Conservation (phyloP, 495 filamentous ascomycete species). For the Talaromyces adpressus region DNA sequence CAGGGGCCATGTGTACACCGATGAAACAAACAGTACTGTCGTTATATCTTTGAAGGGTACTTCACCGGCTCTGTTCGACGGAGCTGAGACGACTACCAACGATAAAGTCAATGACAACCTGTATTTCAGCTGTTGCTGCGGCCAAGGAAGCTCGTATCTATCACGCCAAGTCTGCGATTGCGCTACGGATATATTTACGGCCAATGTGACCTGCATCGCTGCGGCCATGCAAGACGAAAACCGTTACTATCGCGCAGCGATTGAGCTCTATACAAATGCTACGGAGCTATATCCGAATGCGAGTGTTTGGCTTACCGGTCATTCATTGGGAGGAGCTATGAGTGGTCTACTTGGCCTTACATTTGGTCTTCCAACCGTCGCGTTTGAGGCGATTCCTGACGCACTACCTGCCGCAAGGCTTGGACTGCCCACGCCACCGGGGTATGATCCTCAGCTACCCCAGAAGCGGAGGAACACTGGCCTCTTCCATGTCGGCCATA, state of each 20-base stretch:
- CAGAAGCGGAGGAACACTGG: conserved; percentile 67
- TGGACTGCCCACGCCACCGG: conserved; percentile 81
- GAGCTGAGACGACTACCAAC: conserved; percentile 89
- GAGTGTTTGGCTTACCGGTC: conserved; percentile 80
- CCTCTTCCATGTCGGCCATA: conserved; percentile 90
- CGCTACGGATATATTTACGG: conserved; percentile 72
- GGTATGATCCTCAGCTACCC: conserved; percentile 57
- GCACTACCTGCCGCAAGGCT: conserved; percentile 79
- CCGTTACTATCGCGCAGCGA: conserved; percentile 79
- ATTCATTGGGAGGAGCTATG: conserved; percentile 87
- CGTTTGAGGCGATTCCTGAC: conserved; percentile 87
- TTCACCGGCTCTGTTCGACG: conserved; percentile 85
- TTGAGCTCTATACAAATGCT: conserved; percentile 86
- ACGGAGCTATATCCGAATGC: conserved; percentile 80
- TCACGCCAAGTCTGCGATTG: conserved; percentile 93
- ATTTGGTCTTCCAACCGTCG: conserved; percentile 78
- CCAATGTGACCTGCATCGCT: conserved; percentile 82
- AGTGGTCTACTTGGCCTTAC: conserved; percentile 81
- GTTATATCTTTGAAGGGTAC: conserved; percentile 92
- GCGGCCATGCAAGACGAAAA: conserved; percentile 71
- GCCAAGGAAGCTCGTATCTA: conserved; percentile 76
- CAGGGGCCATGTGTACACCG: conserved; percentile 85
- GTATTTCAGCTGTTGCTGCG: conserved; percentile 96
- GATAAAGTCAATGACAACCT: conserved; percentile 98
- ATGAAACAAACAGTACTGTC: conserved; percentile 77